phyloP scores from a whole-genome alignment of 2,329 filamentous ascomycete species.

The Elsinoe arachidis region DNA sequence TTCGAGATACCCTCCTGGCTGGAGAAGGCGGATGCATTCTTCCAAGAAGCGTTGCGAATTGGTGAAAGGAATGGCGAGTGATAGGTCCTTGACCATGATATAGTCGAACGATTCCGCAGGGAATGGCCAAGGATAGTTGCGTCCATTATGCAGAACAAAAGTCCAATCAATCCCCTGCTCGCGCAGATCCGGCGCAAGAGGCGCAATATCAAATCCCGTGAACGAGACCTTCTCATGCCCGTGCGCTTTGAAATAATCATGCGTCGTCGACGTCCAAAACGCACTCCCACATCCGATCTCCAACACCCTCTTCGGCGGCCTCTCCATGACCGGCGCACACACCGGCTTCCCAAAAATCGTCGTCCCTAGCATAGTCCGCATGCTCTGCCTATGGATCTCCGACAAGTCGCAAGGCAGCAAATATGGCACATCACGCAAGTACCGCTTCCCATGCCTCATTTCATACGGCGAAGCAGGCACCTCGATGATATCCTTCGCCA shows the following conservation, averaged over 20 bases:
- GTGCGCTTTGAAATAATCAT: slow-evolving; percentile 63
- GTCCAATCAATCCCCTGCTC: slow-evolving; percentile 76
- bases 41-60: slow-evolving; percentile 52
- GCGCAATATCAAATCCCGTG: slow-evolving; percentile 73
- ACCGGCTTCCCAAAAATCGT: slow-evolving; percentile 74
- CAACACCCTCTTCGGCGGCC: slow-evolving; percentile 66
- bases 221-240: slow-evolving; percentile 66
- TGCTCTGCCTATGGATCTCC: slow-evolving; percentile 78
- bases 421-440: slow-evolving; percentile 71
- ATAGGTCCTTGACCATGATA: slow-evolving; percentile 79
- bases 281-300: slow-evolving; percentile 82
- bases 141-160: slow-evolving; percentile 81
- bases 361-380: slow-evolving; percentile 72
- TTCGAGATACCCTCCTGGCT: slow-evolving; percentile 70
- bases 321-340: slow-evolving; percentile 58
- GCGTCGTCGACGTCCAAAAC: slow-evolving; percentile 83
- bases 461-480: slow-evolving; percentile 41
- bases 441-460: slow-evolving; percentile 70
- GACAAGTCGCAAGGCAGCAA: slow-evolving; percentile 81
- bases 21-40: slow-evolving; percentile 68
- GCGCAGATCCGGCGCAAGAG: slow-evolving; percentile 55
- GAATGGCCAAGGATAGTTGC: slow-evolving; percentile 67
- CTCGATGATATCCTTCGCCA: slow-evolving; percentile 3
- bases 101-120: slow-evolving; percentile 74
- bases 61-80: slow-evolving; percentile 54